These are phyloP conservation scores for Dissophora ornata DNA, from an alignment of 192 early-diverging fungal species.

Conservation along the genomic window DNA sequence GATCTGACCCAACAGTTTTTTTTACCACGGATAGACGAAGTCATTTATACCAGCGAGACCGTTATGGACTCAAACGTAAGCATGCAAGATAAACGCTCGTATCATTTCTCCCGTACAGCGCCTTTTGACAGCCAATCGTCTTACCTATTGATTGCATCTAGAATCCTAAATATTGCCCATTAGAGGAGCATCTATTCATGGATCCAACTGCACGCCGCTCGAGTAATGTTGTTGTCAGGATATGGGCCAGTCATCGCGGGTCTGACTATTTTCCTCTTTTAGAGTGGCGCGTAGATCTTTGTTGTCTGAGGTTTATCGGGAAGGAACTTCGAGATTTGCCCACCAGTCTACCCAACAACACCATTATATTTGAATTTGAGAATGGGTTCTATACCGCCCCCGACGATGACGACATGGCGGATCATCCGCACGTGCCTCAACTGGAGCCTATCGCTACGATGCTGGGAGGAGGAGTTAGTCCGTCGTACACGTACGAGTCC, in stretches of 20 bases:
- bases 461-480: constrained; percentile 29
- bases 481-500: constrained; percentile 65
- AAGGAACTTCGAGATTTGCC: constrained; percentile 55
- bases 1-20: background rate
- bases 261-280: constrained; percentile 42
- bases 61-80: constrained; percentile 42
- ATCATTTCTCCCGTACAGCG: background rate
- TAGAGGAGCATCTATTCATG: constrained; percentile 36
- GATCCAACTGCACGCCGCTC: constrained; percentile 21
- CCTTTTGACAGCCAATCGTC: background rate
- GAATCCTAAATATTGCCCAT: constrained; percentile 44
- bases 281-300: constrained; percentile 64
- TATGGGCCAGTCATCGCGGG: constrained; percentile 36
- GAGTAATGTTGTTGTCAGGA: constrained; percentile 18
- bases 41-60: constrained; percentile 56
- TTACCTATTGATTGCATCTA: background rate
- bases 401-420: constrained; percentile 51
- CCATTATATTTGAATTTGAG: constrained; percentile 57
- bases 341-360: constrained; percentile 56
- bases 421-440: constrained; percentile 6
- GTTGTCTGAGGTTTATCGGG: constrained; percentile 53
- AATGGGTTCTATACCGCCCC: constrained; percentile 64
- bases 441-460: constrained; percentile 1
- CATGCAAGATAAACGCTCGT: background rate
- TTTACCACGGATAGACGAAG: constrained; percentile 15